These are phyloP conservation scores for Trichoderma sp. DNA, from an alignment of 2,329 filamentous ascomycete genomes.

Conservation along the genomic window DNA sequence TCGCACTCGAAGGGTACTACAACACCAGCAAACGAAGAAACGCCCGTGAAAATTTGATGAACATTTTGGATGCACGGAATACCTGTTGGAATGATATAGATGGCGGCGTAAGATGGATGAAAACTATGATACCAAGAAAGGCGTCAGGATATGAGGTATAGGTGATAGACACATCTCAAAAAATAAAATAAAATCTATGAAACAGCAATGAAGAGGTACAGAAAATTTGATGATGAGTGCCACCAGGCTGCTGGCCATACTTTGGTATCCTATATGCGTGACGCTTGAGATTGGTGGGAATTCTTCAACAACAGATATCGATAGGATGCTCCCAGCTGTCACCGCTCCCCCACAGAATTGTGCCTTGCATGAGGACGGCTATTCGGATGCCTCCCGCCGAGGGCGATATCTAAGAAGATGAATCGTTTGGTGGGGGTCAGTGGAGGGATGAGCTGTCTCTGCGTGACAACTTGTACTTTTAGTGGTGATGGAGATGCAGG, in stretches of 20 bases:
- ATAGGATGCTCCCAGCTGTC: not conserved
- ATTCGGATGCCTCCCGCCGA: not conserved
- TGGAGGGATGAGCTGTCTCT: not conserved
- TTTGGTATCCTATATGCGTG: not conserved
- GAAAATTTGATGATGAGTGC: not conserved
- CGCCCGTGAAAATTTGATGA: conserved; percentile 27
- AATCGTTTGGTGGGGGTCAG: conserved; percentile 14
- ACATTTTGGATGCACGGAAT: not conserved
- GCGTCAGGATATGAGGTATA: conserved; percentile 11
- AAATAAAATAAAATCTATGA: not conserved
- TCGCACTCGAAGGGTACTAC: conserved; percentile 60
- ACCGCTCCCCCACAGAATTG: conserved; percentile 5
- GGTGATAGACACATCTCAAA: not conserved
- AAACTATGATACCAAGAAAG: conserved; percentile 13
- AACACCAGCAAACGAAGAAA: conserved; percentile 51
- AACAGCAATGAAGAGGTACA: not conserved
- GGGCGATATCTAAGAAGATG: not conserved
- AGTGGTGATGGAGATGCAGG: not conserved
- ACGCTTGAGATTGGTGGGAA: conserved; percentile 3
- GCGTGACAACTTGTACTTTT: too few relatives aligned
- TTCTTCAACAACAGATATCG: not conserved
- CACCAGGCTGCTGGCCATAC: not conserved
- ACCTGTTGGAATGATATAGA: not conserved
- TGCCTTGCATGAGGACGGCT: conserved; percentile 17
- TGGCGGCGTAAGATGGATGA: not conserved